Base-by-base conservation (phyloP, 2,329 filamentous ascomycete species). In the Claviceps pusilla region DNA sequence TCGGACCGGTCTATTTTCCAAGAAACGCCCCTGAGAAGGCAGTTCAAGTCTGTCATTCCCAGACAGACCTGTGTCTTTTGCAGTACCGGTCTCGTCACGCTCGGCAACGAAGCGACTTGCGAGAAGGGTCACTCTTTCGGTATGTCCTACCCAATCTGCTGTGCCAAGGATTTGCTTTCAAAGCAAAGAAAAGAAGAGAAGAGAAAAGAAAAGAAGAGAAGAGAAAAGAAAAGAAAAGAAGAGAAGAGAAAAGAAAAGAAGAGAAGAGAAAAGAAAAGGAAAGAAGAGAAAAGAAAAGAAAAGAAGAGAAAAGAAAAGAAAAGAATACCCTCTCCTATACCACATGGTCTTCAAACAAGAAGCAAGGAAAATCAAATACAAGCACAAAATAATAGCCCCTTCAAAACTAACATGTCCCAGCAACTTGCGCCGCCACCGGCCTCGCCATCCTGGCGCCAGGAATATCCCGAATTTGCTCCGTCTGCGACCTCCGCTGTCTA, bases 391-490 rank as follows among this genome's bases (percentile, higher is more conserved):
- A 47, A 11, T 19, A 43, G 6, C 41, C 16, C 41, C 41, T 5
- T 4, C 47, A 41, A 16, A 43, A 31, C 33, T 39, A 10, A 11
- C 19, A 7, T 14, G 9, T 10, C n/a, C 24, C 31, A 77, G 76
- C 74, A n/a, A 74, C 69, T 1, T 82, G 79, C 56, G 74, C 74
- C 0, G 72, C 74, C 0, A 78, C 75, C 0, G 75, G 76, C 1
- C 64, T 82, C 7, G 74, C 78, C 12, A 77, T 82, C 57, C 67
- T 77, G 55, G 72, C 70, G 1, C 78, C 78, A 0, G 76, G 75
- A 3, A 69, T 76, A 49, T 80, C 78, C 0, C 69, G 73, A 39
- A 72, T 73, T 3, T 82, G 79, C 53, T 75, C 74, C 24, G 74
- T 81, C 2, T 82, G 79, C 59, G 73, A 73, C 16, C 64, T 71